These are phyloP conservation scores for Calonectria henricotiae DNA, from an alignment of 2,329 filamentous ascomycete genomes.

Conservation along the genomic window DNA sequence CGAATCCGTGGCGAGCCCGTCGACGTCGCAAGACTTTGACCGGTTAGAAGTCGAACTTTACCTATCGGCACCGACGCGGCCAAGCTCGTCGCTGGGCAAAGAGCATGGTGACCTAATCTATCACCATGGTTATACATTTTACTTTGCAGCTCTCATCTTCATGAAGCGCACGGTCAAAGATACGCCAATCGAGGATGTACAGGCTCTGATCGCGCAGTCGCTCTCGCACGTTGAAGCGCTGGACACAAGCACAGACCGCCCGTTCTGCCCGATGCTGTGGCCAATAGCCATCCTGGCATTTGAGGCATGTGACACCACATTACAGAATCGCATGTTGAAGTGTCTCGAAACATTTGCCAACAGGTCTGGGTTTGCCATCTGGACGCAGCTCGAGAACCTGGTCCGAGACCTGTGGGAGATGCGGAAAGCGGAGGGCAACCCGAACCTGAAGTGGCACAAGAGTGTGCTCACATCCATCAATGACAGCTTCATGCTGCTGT, in stretches of 20 bases:
- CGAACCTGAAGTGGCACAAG: conserved; percentile 48
- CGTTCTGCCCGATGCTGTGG: conserved; percentile 50
- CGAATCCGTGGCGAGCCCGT: neutral
- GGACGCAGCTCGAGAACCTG: conserved; percentile 43
- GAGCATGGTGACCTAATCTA: conserved; percentile 48
- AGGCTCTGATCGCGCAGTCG: conserved; percentile 48
- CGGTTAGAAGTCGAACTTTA: conserved; percentile 47
- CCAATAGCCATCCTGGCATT: conserved; percentile 49
- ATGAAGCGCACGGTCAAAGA: conserved; percentile 51
- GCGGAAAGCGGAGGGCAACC: conserved; percentile 37
- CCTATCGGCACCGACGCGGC: conserved; percentile 43
- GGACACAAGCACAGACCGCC: conserved; percentile 36
- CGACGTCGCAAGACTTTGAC: conserved; percentile 41
- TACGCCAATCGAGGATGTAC: conserved; percentile 44
- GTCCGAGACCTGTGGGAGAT: conserved; percentile 47
- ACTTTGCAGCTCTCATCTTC: conserved; percentile 48
- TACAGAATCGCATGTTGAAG: conserved; percentile 48
- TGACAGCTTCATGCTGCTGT: conserved; percentile 50
- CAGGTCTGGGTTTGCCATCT: conserved; percentile 46
- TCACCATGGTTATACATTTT: conserved; percentile 49
- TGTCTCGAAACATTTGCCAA: conserved; percentile 41
- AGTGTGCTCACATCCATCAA: conserved; percentile 43
- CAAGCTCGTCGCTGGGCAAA: conserved; percentile 34
- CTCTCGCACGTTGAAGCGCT: conserved; percentile 47
- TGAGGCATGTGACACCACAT: conserved; percentile 36